A percentile compares a stretch with the other conserved stretches of the same genome.
Evolutionary conservation across 306 rosid species (phyloP).

Genomic region (Medicago truncatula): MtrunA17r5.0-ANR NC_053045.1:32085001-32085500

Average conservation of each 20-base stretch:
- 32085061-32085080: constrained; percentile 30
- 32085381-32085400: constrained; percentile 21
- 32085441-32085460: constrained; percentile 70
- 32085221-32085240: constrained; percentile 77
- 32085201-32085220: constrained; percentile 75
- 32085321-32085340: constrained; percentile 58
- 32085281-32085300: constrained; percentile 63
- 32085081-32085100: constrained; percentile 25
- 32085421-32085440: not conserved
- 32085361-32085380: constrained; percentile 52
- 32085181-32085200: constrained; percentile 70
- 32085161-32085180: constrained; percentile 1
- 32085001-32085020: constrained; percentile 82
- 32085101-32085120: constrained; percentile 10
- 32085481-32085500: constrained; percentile 82
- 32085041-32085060: constrained; percentile 87
- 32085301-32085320: constrained; percentile 77
- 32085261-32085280: constrained; percentile 52
- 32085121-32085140: not conserved
- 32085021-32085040: constrained; percentile 74
- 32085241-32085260: constrained; percentile 61
- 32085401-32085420: constrained; percentile 10
- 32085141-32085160: not conserved
- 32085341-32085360: constrained; percentile 47
- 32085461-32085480: constrained; percentile 66